phyloP scores from a whole-genome alignment of 768 basidiomycete genomes.

The Amanita fuliginea region DNA sequence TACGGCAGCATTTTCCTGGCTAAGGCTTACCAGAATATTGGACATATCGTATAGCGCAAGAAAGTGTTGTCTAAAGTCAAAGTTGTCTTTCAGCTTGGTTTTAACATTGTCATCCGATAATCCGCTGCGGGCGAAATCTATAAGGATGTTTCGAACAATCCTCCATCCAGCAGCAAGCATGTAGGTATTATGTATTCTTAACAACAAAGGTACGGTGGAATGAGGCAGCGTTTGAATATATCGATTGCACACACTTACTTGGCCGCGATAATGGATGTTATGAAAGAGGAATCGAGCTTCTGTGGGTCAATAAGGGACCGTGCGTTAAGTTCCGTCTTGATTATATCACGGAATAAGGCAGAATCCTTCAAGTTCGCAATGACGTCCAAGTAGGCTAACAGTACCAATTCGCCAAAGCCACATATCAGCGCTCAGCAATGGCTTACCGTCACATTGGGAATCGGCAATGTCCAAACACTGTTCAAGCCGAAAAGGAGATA shows the following conservation, averaged over 20 bases:
- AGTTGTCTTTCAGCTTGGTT: slow-evolving; percentile 38
- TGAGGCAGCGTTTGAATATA: background rate
- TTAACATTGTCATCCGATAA: slow-evolving; percentile 43
- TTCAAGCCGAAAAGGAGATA: slow-evolving; percentile 55
- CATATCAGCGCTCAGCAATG: background rate
- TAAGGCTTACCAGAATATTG: slow-evolving; percentile 43
- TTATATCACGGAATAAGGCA: slow-evolving; percentile 45
- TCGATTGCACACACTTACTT: slow-evolving; percentile 27
- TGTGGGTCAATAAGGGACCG: slow-evolving; percentile 28
- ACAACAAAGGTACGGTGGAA: background rate
- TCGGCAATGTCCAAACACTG: slow-evolving; percentile 58
- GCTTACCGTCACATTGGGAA: slow-evolving; percentile 60
- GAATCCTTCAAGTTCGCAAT: slow-evolving; percentile 58
- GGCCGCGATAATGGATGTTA: slow-evolving; percentile 49
- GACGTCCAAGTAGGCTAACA: slow-evolving; percentile 55
- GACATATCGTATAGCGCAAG: slow-evolving; percentile 58
- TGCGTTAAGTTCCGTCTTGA: slow-evolving; percentile 45
- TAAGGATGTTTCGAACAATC: slow-evolving; percentile 49
- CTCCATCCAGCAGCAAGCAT: slow-evolving; percentile 80
- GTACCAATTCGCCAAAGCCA: background rate
- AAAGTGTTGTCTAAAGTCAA: slow-evolving; percentile 43
- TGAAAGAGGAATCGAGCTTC: slow-evolving; percentile 29
- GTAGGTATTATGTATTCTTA: slow-evolving; percentile 73
- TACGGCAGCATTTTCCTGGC: slow-evolving; percentile 55
- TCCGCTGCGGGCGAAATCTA: slow-evolving; percentile 42